These are phyloP conservation scores for Aureobasidium sp. DNA, from an alignment of 2,329 filamentous ascomycete species.

Conservation along the genomic window DNA sequence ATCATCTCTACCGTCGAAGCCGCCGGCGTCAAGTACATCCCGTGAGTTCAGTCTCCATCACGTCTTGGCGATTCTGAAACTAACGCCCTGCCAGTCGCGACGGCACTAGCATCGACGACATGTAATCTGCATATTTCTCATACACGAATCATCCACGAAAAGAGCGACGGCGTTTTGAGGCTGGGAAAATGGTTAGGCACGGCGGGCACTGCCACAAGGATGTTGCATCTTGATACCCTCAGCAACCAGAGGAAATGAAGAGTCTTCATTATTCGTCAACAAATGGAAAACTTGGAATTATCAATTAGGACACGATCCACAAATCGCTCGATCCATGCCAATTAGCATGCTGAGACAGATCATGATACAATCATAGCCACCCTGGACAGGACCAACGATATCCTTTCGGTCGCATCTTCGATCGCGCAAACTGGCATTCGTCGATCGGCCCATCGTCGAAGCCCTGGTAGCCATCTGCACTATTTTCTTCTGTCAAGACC, in stretches of 20 bases:
- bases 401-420: slow-evolving; percentile 3
- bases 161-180: slow-evolving; percentile 12
- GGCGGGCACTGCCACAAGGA: background rate
- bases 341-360: background rate
- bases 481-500: background rate
- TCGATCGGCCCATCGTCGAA: slow-evolving; percentile 1
- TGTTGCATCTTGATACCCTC: slow-evolving; percentile 4
- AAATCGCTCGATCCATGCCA: background rate
- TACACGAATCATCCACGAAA: slow-evolving; percentile 10
- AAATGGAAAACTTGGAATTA: background rate
- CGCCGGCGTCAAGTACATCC: slow-evolving; percentile 55
- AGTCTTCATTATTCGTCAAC: background rate
- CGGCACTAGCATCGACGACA: slow-evolving; percentile 12
- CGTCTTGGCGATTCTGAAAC: background rate
- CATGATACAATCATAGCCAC: background rate
- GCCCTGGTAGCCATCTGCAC: background rate
- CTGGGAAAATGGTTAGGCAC: background rate
- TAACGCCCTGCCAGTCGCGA: slow-evolving; percentile 10
- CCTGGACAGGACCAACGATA: slow-evolving; percentile 6
- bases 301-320: background rate
- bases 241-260: background rate
- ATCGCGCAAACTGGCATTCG: background rate
- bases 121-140: background rate
- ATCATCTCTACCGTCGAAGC: slow-evolving; percentile 50
- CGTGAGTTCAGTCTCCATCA: slow-evolving; percentile 33